Evolutionary conservation across 2,329 filamentous ascomycete species (phyloP).

Genomic region (Passalora sequoiae): DNA sequence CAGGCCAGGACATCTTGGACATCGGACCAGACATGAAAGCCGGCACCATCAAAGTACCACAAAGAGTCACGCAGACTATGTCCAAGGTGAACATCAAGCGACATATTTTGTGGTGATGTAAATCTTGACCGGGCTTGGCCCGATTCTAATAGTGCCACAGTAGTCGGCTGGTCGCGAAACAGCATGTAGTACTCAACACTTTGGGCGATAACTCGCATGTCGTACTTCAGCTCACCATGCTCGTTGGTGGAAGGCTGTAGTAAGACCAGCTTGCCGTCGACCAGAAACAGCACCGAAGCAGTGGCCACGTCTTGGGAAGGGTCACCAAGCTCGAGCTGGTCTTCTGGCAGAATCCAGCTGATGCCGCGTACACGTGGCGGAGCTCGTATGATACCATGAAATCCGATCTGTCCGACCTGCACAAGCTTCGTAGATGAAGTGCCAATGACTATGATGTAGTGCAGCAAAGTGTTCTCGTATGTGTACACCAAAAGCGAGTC

Average conservation of each 20-base stretch:
- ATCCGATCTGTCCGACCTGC: constrained; percentile 95
- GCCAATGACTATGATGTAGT: constrained; percentile 78
- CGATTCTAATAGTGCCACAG: constrained; percentile 19
- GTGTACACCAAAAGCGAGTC: constrained; percentile 96
- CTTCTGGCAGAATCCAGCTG: constrained; percentile 92
- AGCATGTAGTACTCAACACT: constrained; percentile 93
- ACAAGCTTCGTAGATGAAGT: constrained; percentile 65
- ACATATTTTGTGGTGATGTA: constrained; percentile 18
- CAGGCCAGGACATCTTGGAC: constrained; percentile 76
- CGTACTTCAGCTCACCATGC: constrained; percentile 84
- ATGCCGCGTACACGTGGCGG: constrained; percentile 87
- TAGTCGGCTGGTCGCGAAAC: constrained; percentile 69
- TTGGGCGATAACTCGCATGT: constrained; percentile 94
- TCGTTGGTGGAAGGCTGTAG: constrained; percentile 81
- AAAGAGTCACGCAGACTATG: constrained; percentile 74
- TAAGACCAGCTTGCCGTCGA: constrained; percentile 92
- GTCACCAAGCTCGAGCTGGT: constrained; percentile 83
- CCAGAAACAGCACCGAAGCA: constrained; percentile 90
- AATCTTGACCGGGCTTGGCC: constrained; percentile 10
- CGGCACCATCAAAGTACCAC: constrained; percentile 87
- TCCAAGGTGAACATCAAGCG: constrained; percentile 24
- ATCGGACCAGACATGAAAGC: constrained; percentile 84
- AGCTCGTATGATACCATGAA: constrained; percentile 91
- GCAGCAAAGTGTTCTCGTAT: constrained; percentile 90
- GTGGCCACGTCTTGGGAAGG: constrained; percentile 92